Evolutionary conservation across 345 rosid species (phyloP), one percentile per base, ranked within the genome.

Genomic region (Syzygium grande): DNA sequence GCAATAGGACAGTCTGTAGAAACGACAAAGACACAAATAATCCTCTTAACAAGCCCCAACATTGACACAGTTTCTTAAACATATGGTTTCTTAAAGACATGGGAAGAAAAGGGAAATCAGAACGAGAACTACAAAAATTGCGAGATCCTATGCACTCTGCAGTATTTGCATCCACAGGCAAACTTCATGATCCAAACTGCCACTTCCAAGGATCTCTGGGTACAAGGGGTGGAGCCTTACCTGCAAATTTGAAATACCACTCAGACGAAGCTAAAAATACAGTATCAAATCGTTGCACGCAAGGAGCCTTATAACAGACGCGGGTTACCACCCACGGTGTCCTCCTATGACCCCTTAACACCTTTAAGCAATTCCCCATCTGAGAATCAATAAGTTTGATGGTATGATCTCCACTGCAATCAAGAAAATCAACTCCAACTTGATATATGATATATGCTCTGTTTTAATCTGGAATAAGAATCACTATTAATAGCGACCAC

Each of bases 251-350:
- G 30, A 59, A 59, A 59, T 25, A 59, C 73, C 65, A 59, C 65
- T 59, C 7, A 59, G 65, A n/a, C 2, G 7, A 59, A 11, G 65
- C 65, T 59, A 59, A 61, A 61, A 61, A 29, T n/a, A 59, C 65
- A 25, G 30, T 15, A 59, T 25, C 29, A 59, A 59, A 59, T 25
- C 7, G 7, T 11, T 59, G 65, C 27, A 59, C 11, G 11, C 65
- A 59, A 59, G 65, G 65, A 13, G 16, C 65, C 65, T 59, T 59
- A 52, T 87, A 27, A 51, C 21, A 63, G 85, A 78, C 23, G 51
- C 27, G 46, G 55, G 98, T 94, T 93, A 97, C 99, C 97, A 97
- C 99, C 99, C 99, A 97, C 7, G 99, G 99, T 54, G 99, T 96
- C 90, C 99, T 93, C 89, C 98, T 93, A 91, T 97, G 99, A 90